Evolutionary conservation across 2,329 filamentous ascomycete genomes (phyloP).

Genomic region (Stagonosporopsis vannaccii): DNA sequence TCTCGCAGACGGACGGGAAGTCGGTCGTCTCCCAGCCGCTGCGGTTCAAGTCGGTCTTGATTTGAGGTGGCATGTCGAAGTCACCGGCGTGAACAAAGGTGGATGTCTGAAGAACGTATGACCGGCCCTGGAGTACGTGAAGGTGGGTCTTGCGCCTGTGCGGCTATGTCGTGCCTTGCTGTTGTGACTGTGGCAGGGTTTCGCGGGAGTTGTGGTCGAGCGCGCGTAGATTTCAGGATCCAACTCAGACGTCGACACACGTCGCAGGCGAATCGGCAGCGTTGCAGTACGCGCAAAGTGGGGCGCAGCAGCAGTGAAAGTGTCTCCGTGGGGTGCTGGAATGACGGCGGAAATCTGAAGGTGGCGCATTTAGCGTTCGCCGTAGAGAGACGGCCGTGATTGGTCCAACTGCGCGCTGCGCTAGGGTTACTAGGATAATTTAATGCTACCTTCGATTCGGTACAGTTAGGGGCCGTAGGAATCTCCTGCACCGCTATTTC

Average conservation of each 20-base stretch:
- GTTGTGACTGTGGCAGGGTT: constrained; percentile 3
- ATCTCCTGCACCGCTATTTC: constrained; percentile 41
- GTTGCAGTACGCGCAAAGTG: constrained; percentile 15
- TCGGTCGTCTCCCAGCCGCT: constrained; percentile 96
- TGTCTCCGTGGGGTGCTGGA: constrained; percentile 13
- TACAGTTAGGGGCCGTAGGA: constrained; percentile 25
- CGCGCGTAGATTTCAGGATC: background rate
- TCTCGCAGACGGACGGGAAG: constrained; percentile 88
- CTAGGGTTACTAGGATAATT: constrained; percentile 15
- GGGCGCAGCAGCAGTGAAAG: constrained; percentile 15
- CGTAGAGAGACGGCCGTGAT: constrained; percentile 14
- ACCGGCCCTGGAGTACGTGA: background rate
- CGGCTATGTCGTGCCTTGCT: constrained; percentile 6
- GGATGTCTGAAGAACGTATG: constrained; percentile 9
- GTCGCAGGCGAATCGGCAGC: constrained; percentile 10
- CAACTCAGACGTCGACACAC: background rate
- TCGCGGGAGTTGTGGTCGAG: background rate
- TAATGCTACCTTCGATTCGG: constrained; percentile 1
- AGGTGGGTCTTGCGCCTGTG: constrained; percentile 6
- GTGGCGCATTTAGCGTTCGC: constrained; percentile 13
- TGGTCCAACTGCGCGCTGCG: background rate
- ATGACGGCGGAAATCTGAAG: constrained; percentile 11
- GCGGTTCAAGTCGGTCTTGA: constrained; percentile 94
- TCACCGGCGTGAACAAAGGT: background rate
- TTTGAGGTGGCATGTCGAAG: constrained; percentile 79